phyloP scores from a whole-genome alignment of 2,329 filamentous ascomycete genomes.

The Orbilia oligospora region DNA sequence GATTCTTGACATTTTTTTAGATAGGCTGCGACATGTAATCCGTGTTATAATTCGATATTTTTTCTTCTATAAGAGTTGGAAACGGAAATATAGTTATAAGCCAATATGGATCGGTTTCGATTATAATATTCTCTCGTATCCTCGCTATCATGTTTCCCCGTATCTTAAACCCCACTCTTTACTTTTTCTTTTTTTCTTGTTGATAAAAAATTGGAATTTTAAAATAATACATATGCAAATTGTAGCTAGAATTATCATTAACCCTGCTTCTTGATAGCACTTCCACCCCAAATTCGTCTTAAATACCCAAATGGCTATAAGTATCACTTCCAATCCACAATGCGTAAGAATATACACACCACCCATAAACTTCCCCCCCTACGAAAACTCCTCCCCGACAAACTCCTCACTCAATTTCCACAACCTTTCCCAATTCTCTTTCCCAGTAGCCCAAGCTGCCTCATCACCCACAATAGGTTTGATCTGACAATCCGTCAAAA shows the following conservation, averaged over 20 bases:
- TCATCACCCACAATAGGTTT: constrained; percentile 40
- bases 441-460: constrained; percentile 65
- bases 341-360: no score
- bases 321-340: no score
- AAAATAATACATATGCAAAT: neutral
- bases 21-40: constrained; percentile 3
- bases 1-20: constrained; percentile 21
- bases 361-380: constrained; percentile 16
- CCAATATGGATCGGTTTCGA: neutral
- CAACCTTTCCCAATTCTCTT: constrained; percentile 67
- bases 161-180: neutral
- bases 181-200: neutral
- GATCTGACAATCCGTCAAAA: constrained; percentile 51
- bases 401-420: constrained; percentile 70
- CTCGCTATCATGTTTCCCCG: neutral
- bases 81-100: neutral
- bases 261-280: no score
- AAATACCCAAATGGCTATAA: no score
- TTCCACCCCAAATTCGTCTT: no score
- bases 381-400: constrained; percentile 67
- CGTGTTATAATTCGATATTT: neutral
- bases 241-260: no score
- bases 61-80: neutral
- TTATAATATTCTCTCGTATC: neutral
- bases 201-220: neutral